Base-by-base conservation (phyloP, 2,329 filamentous ascomycete genomes). In the Colletotrichum sidae region DNA sequence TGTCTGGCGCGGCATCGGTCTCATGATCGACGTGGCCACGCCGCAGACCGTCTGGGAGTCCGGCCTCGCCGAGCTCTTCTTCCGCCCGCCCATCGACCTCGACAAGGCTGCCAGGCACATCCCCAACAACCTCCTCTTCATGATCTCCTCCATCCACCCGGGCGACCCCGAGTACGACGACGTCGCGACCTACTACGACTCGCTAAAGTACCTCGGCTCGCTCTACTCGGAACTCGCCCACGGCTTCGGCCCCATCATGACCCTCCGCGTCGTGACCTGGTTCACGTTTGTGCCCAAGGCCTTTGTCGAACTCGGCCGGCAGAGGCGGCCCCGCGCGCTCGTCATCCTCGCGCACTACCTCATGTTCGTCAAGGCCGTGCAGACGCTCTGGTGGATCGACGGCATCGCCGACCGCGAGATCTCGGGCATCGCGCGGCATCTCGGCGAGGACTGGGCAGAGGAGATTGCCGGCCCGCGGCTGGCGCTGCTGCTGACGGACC, bases 301-400 rank as follows among this genome's bases (percentile, higher is more conserved):
- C 6, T 84, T 87, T 58, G 72, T 85, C 58, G 75, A 80, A 2
- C 73, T 85, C 7, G 79, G 79, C 1, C 76, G 78, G 12, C 68
- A 78, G 33, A 74, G 72, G 51, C 76, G 79, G 2, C 82, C 83
- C 0, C 80, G 82, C 35, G 80, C 84, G 2, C 75, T 88, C 0
- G 67, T 87, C 55, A 84, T 88, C 42, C 55, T 88, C 10, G 84
- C 83, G 2, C 77, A 88, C 68, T 86, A 86, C 64, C 76, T 84
- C 6, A 77, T 78, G 50, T 87, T 88, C 59, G 71, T 81, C 55
- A 86, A 85, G 70, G 56, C 84, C 2, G 73, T 76, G 10, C 56
- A 67, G 3, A 66, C 67, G 1, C 68, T 82, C 4, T 88, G 86
- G 86, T 88, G 85, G 85, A 73, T 84, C 58, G 60, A 69, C 3